phyloP scores from a whole-genome alignment of 1,139 yeast species.

The Protomyces lactucae-debilis region DNA sequence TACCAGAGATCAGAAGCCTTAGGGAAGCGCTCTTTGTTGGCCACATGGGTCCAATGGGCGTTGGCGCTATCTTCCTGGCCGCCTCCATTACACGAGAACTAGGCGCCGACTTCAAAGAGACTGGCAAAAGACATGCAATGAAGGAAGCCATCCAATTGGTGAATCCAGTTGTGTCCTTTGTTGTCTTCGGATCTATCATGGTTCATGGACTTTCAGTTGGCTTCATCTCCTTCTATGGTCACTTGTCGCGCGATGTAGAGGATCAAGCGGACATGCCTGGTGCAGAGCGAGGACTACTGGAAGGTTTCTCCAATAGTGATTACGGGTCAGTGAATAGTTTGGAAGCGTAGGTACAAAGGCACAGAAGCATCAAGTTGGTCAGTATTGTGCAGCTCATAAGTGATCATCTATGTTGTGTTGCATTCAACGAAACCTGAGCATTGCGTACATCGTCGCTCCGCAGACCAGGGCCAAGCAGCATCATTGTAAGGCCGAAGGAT shows the following conservation, averaged over 20 bases:
- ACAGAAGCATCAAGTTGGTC: no score
- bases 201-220: constrained; percentile 23
- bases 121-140: not conserved
- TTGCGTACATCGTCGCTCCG: no score
- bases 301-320: constrained; percentile 16
- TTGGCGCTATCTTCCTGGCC: constrained; percentile 19
- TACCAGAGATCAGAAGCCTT: constrained; percentile 11
- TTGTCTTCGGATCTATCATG: constrained; percentile 13
- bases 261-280: constrained; percentile 13
- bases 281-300: constrained; percentile 18
- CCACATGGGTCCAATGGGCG: constrained; percentile 25
- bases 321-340: constrained; percentile 7
- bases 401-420: no score
- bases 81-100: constrained; percentile 7
- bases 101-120: not conserved
- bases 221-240: constrained; percentile 20
- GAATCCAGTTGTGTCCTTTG: constrained; percentile 16
- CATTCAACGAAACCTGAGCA: no score
- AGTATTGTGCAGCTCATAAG: no score
- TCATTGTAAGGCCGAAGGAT: no score
- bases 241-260: constrained; percentile 5
- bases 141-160: constrained; percentile 5
- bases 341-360: not conserved
- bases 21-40: constrained; percentile 25
- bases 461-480: no score